Evolutionary conservation across 2,329 filamentous ascomycete species (phyloP).

Genomic region (Orbilia quercus): DNA sequence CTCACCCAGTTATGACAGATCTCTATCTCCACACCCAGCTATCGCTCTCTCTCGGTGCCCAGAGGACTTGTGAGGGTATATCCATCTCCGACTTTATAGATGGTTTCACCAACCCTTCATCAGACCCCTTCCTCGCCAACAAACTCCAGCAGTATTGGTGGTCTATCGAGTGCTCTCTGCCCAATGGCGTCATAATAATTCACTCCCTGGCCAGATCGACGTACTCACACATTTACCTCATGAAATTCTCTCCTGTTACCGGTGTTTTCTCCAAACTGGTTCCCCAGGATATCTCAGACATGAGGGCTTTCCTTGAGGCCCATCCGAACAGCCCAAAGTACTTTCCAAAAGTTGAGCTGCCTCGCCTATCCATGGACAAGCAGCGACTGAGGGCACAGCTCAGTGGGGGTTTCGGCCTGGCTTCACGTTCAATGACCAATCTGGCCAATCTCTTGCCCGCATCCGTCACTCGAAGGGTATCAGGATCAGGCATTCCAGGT

Average conservation of each 20-base stretch:
- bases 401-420: conserved; percentile 3
- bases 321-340: conserved; percentile 22
- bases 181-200: conserved; percentile 48
- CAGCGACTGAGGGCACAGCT: conserved; percentile 24
- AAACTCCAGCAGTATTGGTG: conserved; percentile 35
- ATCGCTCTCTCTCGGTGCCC: conserved; percentile 5
- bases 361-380: not conserved
- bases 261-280: conserved; percentile 47
- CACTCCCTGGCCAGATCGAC: conserved; percentile 46
- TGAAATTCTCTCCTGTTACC: conserved; percentile 49
- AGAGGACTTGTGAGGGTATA: conserved; percentile 13
- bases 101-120: conserved; percentile 29
- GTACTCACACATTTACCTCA: conserved; percentile 41
- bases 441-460: conserved; percentile 27
- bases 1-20: conserved; percentile 22
- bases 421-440: conserved; percentile 45
- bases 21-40: conserved; percentile 42
- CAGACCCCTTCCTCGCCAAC: conserved; percentile 28
- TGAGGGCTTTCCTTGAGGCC: conserved; percentile 23
- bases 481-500: conserved; percentile 3
- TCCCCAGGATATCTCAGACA: conserved; percentile 36
- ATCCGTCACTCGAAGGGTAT: conserved; percentile 21
- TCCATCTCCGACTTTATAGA: conserved; percentile 36
- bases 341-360: conserved; percentile 13
- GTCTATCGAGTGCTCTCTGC: conserved; percentile 47